Conservation (phyloP, 208 protist genomes). For the Tritrichomonas musculus region DNA sequence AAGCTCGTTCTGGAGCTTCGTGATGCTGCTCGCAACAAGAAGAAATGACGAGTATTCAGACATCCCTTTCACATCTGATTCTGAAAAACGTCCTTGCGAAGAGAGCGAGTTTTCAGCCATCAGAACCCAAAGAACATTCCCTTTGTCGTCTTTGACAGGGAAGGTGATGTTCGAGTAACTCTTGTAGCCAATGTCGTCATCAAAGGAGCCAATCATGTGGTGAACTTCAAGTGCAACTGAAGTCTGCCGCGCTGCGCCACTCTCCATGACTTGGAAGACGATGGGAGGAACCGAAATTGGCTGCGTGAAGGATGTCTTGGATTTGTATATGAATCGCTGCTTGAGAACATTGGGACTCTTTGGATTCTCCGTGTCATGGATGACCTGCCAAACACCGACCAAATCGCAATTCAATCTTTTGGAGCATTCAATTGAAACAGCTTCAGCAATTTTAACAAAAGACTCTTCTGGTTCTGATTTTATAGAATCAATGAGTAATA, state of each 20-base stretch:
- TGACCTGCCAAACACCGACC: not conserved
- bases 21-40: not conserved
- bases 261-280: not conserved
- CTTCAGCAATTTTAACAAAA: not conserved
- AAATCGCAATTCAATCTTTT: not conserved
- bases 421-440: not conserved
- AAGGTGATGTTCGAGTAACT: not conserved
- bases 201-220: not conserved
- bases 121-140: not conserved
- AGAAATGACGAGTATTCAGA: not conserved
- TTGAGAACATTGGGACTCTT: not conserved
- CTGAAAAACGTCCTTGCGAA: not conserved
- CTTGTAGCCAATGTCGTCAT: not conserved
- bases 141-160: not conserved
- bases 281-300: not conserved
- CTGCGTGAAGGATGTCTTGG: not conserved
- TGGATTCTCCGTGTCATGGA: too few species aligned
- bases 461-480: not conserved
- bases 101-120: not conserved
- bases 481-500: not conserved
- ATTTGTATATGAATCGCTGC: not conserved
- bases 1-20: not conserved
- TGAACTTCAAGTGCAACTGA: not conserved
- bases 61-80: not conserved
- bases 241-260: too few species aligned